Evolutionary conservation across 805 yeast genomes (phyloP), one percentile per base, ranked within the genome.

Genomic region (Metschnikowia kunwiensis): DNA sequence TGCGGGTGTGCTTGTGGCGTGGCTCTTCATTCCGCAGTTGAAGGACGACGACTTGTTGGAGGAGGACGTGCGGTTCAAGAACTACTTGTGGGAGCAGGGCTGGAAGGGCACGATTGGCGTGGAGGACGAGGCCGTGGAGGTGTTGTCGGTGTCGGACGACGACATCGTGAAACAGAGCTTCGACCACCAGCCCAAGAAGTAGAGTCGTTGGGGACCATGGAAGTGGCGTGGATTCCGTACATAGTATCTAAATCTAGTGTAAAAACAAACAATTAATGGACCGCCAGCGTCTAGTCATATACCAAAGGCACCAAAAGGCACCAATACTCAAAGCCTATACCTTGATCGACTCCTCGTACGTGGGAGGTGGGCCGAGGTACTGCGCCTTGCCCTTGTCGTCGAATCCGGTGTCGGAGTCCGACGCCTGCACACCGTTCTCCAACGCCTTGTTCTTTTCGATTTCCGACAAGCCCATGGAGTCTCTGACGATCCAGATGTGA

Each of bases 401-500:
- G 43, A 68, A 73, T 5, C 60, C 56, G 5, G 93, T 80, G 47
- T 75, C 68, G 12, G 66, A 78, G 52, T 82, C 81, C 26, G 69
- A 61, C 5, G 80, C 79, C 40, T 69, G 68, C 16, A 81, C 74
- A 18, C 69, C 71, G 31, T 68, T 68, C 19, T 74, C 78, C n/a
- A 69, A 58, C 9, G 84, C 78, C 45, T 71, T 71, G 23, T 63
- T 64, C 44, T 79, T 72, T 53, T 82, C 80, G 39, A 72, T 69
- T 32, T 72, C 72, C 12, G 85, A 73, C 36, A 85, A 67, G 5
- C 93, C 91, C 65, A 78, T 61, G 5, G 73, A 64, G 58, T 85
- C 94, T 47, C 65, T 73, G 27, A 83, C 78, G 43, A 83, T 65
- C 94, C 94, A 85, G 32, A 82, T 65, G 38, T 73, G 72, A 20